Evolutionary conservation across 176 grass and related monocot genomes (phyloP).

Genomic region (Phragmites australis): DNA sequence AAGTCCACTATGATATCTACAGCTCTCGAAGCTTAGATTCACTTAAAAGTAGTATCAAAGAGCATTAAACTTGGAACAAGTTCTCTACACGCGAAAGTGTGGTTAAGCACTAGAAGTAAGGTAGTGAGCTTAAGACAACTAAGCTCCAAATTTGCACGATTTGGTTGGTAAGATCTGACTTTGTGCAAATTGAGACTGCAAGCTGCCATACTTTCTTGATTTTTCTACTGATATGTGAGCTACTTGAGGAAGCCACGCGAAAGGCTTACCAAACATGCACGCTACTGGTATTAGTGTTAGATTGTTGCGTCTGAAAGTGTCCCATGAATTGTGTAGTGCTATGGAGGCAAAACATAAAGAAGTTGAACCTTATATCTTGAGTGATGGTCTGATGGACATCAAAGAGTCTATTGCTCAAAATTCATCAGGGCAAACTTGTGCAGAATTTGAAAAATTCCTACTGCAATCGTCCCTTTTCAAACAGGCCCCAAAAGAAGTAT

Average conservation of each 20-base stretch:
- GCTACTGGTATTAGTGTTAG: not conserved
- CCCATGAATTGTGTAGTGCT: too few relatives aligned
- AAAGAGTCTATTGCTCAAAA: not conserved
- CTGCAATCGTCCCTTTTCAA: not conserved
- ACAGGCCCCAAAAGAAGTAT: not conserved
- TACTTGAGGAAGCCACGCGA: not conserved
- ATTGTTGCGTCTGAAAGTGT: not conserved
- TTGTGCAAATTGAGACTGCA: not conserved
- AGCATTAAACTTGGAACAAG: not conserved
- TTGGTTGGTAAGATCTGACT: conserved; percentile 20
- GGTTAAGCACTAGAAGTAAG: not conserved
- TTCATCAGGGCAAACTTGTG: not conserved
- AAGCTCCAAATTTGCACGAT: not conserved
- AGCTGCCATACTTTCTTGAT: not conserved
- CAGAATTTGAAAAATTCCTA: not conserved
- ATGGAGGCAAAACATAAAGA: not conserved
- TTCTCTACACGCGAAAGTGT: not conserved
- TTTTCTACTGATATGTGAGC: not conserved
- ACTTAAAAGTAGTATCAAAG: not conserved
- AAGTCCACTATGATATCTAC: not conserved
- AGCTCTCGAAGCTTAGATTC: not conserved
- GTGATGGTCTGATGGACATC: not conserved
- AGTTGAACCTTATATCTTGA: not conserved
- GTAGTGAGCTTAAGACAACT: not conserved
- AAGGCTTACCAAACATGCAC: not conserved